Evolutionary conservation across 768 basidiomycete species (phyloP).

Genomic region (Suillus fuscotomentosus): DNA sequence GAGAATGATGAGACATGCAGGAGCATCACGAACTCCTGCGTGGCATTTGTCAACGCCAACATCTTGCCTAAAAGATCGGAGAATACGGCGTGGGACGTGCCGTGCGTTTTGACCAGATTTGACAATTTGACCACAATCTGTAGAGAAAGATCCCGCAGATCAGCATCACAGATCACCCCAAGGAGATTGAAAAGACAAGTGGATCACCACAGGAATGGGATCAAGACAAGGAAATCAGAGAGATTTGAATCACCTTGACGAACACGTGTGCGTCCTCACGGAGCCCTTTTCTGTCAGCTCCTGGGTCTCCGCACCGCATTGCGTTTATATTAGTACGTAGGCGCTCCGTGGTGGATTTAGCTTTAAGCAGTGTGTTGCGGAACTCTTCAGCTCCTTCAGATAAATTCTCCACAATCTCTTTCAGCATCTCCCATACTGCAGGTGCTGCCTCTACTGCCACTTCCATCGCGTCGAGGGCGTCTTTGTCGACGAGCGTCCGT

Average conservation of each 20-base stretch:
- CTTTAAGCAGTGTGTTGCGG: constrained; percentile 54
- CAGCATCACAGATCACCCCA: background rate
- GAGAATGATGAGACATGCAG: constrained; percentile 84
- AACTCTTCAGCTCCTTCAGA: constrained; percentile 48
- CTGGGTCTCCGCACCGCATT: constrained; percentile 55
- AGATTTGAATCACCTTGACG: constrained; percentile 63
- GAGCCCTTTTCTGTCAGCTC: constrained; percentile 57
- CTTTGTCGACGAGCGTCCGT: constrained; percentile 69
- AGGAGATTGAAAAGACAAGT: background rate
- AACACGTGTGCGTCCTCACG: constrained; percentile 80
- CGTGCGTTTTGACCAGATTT: constrained; percentile 65
- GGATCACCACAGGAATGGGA: background rate
- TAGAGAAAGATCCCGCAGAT: background rate
- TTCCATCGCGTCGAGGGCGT: constrained; percentile 77
- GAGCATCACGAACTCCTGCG: constrained; percentile 85
- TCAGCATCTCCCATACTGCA: constrained; percentile 79
- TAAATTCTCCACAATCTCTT: constrained; percentile 66
- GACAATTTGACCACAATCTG: constrained; percentile 79
- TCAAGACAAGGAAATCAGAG: background rate
- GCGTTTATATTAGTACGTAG: constrained; percentile 58
- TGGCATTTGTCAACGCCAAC: constrained; percentile 75
- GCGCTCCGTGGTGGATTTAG: constrained; percentile 61
- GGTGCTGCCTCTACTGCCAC: constrained; percentile 78
- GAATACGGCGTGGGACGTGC: constrained; percentile 54
- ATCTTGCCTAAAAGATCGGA: constrained; percentile 65